Percentiles rank a stretch among this genome's conserved stretches.
Conservation (phyloP, 176 grass and related monocot genomes). For the Rhynchospora breviuscula region DNA sequence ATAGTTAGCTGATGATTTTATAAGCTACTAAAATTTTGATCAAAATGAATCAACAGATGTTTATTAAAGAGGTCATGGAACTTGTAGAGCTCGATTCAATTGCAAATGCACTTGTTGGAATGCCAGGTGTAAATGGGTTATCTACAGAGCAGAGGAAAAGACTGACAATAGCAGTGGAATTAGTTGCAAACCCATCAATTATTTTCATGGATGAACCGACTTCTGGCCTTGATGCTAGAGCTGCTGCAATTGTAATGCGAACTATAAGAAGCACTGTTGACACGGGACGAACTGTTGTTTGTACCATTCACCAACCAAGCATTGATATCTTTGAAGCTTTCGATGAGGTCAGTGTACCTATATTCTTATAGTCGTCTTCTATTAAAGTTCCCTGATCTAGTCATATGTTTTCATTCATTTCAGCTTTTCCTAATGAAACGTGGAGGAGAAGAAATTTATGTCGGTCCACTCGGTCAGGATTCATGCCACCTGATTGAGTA, state of each 20-base stretch:
- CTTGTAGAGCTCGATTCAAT: conserved; percentile 62
- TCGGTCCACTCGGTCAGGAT: conserved; percentile 24
- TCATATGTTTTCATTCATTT: not conserved
- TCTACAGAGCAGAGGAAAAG: conserved; percentile 88
- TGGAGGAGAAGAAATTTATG: not conserved
- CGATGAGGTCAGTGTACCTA: conserved; percentile 50
- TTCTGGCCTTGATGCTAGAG: conserved; percentile 78
- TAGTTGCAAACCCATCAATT: conserved; percentile 78
- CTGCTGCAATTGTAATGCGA: conserved; percentile 86
- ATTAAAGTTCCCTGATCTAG: too few relatives aligned
- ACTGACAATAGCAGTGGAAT: conserved; percentile 71
- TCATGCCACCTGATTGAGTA: conserved; percentile 59
- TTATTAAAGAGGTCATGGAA: conserved; percentile 83
- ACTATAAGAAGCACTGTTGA: conserved; percentile 73
- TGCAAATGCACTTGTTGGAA: conserved; percentile 61
- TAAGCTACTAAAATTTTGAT: too few relatives aligned
- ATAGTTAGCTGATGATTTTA: too few relatives aligned
- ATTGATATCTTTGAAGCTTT: conserved; percentile 90
- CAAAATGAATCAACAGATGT: conserved; percentile 38
- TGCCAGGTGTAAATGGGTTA: conserved; percentile 60
- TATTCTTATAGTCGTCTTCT: not conserved
- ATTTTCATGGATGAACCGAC: conserved; percentile 96
- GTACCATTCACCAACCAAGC: conserved; percentile 79
- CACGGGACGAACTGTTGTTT: conserved; percentile 69
- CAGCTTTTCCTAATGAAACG: not conserved